phyloP scores from a whole-genome alignment of 768 basidiomycete species.

The Lactarius trivialis region DNA sequence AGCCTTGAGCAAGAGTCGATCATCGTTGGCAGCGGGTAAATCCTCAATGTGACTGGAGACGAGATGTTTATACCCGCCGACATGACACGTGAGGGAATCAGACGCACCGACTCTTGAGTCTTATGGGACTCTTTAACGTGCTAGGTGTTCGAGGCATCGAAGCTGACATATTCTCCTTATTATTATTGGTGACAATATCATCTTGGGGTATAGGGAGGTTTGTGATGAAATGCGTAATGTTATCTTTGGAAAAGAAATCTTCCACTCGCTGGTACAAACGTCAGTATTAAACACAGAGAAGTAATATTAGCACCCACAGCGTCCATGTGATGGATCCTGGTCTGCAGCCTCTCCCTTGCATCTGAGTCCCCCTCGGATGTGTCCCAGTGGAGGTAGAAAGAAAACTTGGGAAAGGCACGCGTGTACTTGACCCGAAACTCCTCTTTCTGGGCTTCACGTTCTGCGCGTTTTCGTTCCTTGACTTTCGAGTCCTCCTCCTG shows the following conservation, averaged over 20 bases:
- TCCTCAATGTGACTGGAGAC: conserved; percentile 30
- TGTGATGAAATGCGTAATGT: conserved; percentile 80
- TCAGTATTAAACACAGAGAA: conserved; percentile 1
- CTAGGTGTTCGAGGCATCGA: conserved; percentile 25
- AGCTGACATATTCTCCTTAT: conserved; percentile 58
- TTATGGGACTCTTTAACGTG: conserved; percentile 58
- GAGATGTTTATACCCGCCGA: conserved; percentile 1
- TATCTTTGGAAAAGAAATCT: conserved; percentile 78
- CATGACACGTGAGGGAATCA: background rate
- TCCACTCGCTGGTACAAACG: conserved; percentile 59
- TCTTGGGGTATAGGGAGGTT: conserved; percentile 37
- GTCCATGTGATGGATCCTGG: conserved; percentile 60
- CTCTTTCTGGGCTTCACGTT: conserved; percentile 23
- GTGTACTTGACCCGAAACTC: conserved; percentile 23
- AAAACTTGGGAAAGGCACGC: conserved; percentile 63
- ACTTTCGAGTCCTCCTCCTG: conserved; percentile 20
- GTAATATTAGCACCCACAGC: conserved; percentile 50
- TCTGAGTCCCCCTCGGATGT: conserved; percentile 49
- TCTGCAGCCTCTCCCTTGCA: conserved; percentile 39
- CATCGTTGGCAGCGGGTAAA: conserved; percentile 24
- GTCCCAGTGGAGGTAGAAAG: conserved; percentile 68
- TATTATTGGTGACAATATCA: conserved; percentile 32
- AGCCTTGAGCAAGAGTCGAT: conserved; percentile 60
- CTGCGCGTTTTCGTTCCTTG: conserved; percentile 21
- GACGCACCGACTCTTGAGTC: conserved; percentile 51